phyloP scores from a whole-genome alignment of 305 asterid species.

The Striga hermonthica region DNA sequence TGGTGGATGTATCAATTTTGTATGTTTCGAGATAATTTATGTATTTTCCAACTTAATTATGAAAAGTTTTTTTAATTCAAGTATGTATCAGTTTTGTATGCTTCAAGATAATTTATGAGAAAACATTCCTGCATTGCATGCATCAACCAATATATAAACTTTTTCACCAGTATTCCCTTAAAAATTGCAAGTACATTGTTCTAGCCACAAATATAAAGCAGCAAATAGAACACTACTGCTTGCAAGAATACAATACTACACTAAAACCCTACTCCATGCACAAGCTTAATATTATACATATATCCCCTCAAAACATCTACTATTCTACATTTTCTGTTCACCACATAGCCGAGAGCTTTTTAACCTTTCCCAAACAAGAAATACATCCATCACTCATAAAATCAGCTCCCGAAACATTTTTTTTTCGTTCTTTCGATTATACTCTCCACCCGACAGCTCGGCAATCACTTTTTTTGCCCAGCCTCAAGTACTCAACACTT shows the following conservation, averaged over 20 bases:
- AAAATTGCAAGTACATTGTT: slow-evolving; percentile 38
- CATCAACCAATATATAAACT: slow-evolving; percentile 27
- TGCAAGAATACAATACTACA: slow-evolving; percentile 34
- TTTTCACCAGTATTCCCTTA: slow-evolving; percentile 25
- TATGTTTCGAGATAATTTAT: no score
- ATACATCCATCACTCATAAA: background rate
- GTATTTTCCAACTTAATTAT: no score
- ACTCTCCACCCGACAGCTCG: slow-evolving; percentile 36
- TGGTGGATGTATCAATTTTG: no score
- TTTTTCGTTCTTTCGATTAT: slow-evolving; percentile 15
- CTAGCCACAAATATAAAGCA: slow-evolving; percentile 25
- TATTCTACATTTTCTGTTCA: background rate
- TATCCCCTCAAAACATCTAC: background rate
- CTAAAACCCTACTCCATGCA: slow-evolving; percentile 22
- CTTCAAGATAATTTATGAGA: background rate
- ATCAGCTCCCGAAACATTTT: slow-evolving; percentile 12
- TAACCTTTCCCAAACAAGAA: slow-evolving; percentile 25
- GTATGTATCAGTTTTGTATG: no score
- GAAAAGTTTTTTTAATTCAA: no score
- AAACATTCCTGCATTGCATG: slow-evolving; percentile 35
- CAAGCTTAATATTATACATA: background rate
- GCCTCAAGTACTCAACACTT: slow-evolving; percentile 41
- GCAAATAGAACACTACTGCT: slow-evolving; percentile 34
- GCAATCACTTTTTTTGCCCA: slow-evolving; percentile 33
- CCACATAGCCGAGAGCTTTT: background rate